Base-by-base conservation (phyloP, 1,284 basidiomycete species). In the Cutaneotrichosporon sp. region DNA sequence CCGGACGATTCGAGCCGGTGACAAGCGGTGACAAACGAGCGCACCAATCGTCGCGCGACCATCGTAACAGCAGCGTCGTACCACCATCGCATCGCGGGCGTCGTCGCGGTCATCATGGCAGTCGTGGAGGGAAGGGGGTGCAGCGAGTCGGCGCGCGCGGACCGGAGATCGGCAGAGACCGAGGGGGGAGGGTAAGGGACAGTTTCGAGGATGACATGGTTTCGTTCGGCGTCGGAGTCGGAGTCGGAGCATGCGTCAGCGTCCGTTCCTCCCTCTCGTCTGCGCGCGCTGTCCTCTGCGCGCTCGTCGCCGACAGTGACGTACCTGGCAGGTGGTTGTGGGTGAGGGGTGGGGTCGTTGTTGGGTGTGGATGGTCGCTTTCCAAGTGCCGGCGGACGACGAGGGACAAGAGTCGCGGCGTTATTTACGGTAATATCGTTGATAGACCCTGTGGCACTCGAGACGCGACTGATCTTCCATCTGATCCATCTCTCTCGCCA, bases 401-500 rank as follows among this genome's bases (percentile, higher is more conserved):
- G n/a, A n/a, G n/a, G n/a, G n/a, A n/a, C n/a, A n/a, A n/a, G n/a
- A 50, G 9, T 18, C 18, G 13, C 47, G 47, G 47, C 25, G 16
- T 50, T 50, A 50, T 18, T 27, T 8, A 7, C 47, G 47, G 47
- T 10, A 50, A 50, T 50, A 50, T 50, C 13, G 14, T 16, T 7
- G 6, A 10, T 1, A 10, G 8, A 14, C 14, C 47, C 6, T 50
- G 47, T 50, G 47, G 47, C 47, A 11, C 5, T 13, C 4, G 18
- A 3, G 13, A 54, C 64, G 64, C 64, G 64, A 45, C 42, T 65
- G 64, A 52, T 62, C 8, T 54, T n/a, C 22, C 43, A 36, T 24
- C 46, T 13, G 29, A n/a, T n/a, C n/a, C n/a, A n/a, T n/a, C n/a
- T n/a, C n/a, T n/a, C 47, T 31, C 47, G 47, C 47, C 47, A 50